Base-by-base conservation (phyloP, 164 flowering plant species). In the Liriodendron chinense region DNA sequence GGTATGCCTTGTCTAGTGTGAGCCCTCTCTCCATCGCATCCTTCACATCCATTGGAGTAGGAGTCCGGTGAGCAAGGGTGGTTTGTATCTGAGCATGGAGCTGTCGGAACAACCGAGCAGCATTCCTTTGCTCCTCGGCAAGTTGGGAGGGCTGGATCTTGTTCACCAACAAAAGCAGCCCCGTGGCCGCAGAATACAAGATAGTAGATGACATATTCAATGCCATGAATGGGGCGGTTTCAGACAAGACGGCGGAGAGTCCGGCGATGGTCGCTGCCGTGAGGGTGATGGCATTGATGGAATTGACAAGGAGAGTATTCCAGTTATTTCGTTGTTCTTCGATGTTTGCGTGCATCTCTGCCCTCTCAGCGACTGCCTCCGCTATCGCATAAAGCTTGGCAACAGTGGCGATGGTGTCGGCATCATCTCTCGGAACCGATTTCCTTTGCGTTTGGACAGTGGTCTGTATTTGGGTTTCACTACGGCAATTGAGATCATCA, bases 71-170 rank as follows among this genome's bases (percentile, higher is more conserved):
- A 20, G 85, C 72, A 1, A 91, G 74, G 0, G 49, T 68, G 1
- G 87, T 86, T 69, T 84, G 62, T 23, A 92, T 85, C 66, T 86
- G 78, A 26, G 43, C 6, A 21, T 82, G 83, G 18, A 92, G 88
- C 69, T 87, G 86, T 76, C 83, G 84, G 80, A 89, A 89, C 79
- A 89, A 66, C 73, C 93, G 85, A 0, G 86, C 69, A 0, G 91
- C 92, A 47, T 91, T 89, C 22, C 94, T 70, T 70, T 92, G 97
- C 64, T 92, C 94, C 77, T 92, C 94, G 3, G 88, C 92, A 0
- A 91, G 87, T 64, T 92, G 97, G 0, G 93, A 91, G 0, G 94
- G 94, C 65, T 92, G 94, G 71, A 90, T 86, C 75, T 84, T 90
- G 85, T 88, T 90, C 87, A 89, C 83, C 47, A 87, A 72, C 70